These are phyloP conservation scores for Staphylotrichum longicolle DNA, from an alignment of 495 filamentous ascomycete species.

Conservation along the genomic window DNA sequence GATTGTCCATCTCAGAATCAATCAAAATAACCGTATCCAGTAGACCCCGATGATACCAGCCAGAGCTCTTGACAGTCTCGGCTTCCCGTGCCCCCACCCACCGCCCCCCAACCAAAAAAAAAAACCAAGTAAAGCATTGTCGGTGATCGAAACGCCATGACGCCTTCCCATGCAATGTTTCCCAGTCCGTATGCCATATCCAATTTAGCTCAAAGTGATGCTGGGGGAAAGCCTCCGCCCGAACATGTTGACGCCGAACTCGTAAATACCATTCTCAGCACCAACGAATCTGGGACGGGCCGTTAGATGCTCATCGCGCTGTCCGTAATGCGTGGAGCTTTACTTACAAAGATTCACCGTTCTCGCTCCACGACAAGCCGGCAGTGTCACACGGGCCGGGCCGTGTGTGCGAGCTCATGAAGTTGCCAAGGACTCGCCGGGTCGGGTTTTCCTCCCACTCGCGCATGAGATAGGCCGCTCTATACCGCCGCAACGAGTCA, in stretches of 20 bases:
- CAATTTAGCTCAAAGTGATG: constrained; percentile 54
- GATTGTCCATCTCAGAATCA: neutral
- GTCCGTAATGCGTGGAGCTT: neutral
- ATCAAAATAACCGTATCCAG: neutral
- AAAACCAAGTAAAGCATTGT: neutral
- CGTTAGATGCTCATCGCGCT: constrained; percentile 20
- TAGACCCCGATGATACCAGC: neutral
- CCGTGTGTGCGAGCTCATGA: constrained; percentile 17
- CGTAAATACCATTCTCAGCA: constrained; percentile 72
- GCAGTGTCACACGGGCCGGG: constrained; percentile 55
- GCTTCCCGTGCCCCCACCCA: neutral
- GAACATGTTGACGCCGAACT: constrained; percentile 65
- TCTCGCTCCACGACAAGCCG: constrained; percentile 66
- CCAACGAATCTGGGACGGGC: constrained; percentile 55
- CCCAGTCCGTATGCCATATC: neutral
- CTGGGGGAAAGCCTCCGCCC: constrained; percentile 64
- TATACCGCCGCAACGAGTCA: constrained; percentile 23
- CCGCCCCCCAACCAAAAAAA: neutral
- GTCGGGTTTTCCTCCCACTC: constrained; percentile 32
- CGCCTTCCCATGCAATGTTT: constrained; percentile 18
- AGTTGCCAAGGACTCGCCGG: constrained; percentile 22
- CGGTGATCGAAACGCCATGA: constrained; percentile 4
- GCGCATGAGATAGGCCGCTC: constrained; percentile 31
- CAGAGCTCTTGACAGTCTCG: constrained; percentile 11
- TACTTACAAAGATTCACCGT: constrained; percentile 69